Base-by-base conservation (phyloP, 78 protist genomes). In the Bigelowiella natans region DNA sequence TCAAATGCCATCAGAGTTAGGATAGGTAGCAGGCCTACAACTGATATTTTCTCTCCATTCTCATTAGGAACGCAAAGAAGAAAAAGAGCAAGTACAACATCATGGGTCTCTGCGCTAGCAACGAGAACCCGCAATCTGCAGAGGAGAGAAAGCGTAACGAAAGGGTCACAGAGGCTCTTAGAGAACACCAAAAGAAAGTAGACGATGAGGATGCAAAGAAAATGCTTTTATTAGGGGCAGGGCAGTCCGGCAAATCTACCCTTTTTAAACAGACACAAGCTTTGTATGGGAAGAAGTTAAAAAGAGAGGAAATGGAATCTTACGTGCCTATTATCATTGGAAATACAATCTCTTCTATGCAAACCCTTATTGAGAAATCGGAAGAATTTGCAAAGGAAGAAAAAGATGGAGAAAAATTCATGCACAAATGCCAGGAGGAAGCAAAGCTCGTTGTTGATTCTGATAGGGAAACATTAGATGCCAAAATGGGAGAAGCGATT, bases 401-500 rank as follows among this genome's bases (percentile, higher is more conserved):
- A 18, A 18, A 51, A 18, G 73, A 51, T 18, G 73, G 73, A 18
- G 18, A 51, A 18, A 51, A 51, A 51, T 51, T 51, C 73, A 7
- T 26, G 73, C 73, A 51, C 73, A 26, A 7, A 26, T 51, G 7
- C 7, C 73, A 7, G 34, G 73, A 51, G 34, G 73, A 51, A 51
- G 73, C 73, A 7, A 51, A 51, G 73, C 7, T 51, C 7, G 18
- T 51, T 51, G 18, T 26, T 7, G 18, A 26, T 7, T 51, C 73
- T 51, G 73, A 51, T 18, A 51, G 18, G 73, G 73, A 51, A 18
- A 26, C 73, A 26, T 26, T 51, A 7, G 73, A 51, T 51, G 34
- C 73, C 73, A 7, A 85, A 85, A 7, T 85, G 30, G 87, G 51
- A 7, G 87, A 11, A 29, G 87, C 36, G 38, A 94, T 97, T 64